Evolutionary conservation across 2,329 filamentous ascomycete species (phyloP), one percentile per base, ranked within the genome.

Genomic region (Aureobasidium vineae): DNA sequence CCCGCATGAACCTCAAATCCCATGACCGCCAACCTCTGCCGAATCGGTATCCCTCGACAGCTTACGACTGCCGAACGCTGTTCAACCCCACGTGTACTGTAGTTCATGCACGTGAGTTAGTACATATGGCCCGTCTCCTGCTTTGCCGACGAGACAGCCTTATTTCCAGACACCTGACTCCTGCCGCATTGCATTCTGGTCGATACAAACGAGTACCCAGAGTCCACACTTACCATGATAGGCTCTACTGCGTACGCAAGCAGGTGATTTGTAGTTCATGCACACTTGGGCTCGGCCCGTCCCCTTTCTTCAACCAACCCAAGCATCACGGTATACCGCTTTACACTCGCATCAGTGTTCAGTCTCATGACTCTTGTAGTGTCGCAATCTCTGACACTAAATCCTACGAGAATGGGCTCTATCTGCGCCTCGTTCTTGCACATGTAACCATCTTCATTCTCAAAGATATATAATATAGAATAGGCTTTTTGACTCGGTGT

Each of bases 181-280:
- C 26, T 10, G 13, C 26, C 45, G 23, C 45, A 21, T 11, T 28
- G 45, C 26, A 50, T 7, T 50, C 23, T 6, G 6, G 2, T 3
- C 6, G 5, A 5, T 2, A 15, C 16, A 11, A 11, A 50, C 5
- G 11, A 47, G 43, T 26, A 23, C 43, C 21, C 43, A 23, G 43
- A 21, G n/a, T 45, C 21, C 21, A 21, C 41, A 23, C 41, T 10
- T 50, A 23, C 5, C 41, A 45, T 13, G 1, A 21, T 1, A 41
- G 38, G 38, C 38, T 41, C 38, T 41, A 19, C 19, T 19, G 15
- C 23, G 45, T 28, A 16, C 2, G 31, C 16, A 33, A 33, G 49
- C 49, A 53, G 50, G 31, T 53, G 50, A 53, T 23, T 19, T 53
- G 7, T 38, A 33, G 19, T 53, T 53, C 50, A 53, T 53, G 50